Evolutionary conservation across 495 filamentous ascomycete species (phyloP).

Genomic region (Tuber calosporum): DNA sequence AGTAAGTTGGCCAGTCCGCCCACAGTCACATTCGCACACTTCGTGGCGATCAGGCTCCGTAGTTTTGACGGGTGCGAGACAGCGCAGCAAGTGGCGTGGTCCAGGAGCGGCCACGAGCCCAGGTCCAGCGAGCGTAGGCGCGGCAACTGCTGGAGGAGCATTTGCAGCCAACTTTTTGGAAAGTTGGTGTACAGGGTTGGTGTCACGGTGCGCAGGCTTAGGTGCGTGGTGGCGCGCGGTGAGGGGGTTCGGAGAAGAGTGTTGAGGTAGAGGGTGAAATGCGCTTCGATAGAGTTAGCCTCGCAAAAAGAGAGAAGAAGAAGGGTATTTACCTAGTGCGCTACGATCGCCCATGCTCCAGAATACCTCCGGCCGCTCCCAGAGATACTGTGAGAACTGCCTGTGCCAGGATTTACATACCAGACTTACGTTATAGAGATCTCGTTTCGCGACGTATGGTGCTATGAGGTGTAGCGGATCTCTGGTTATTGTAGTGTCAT

Average conservation of each 20-base stretch:
- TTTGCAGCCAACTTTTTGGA: slow-evolving; percentile 24
- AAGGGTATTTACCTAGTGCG: slow-evolving; percentile 16
- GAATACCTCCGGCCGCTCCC: slow-evolving; percentile 21
- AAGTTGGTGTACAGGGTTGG: slow-evolving; percentile 26
- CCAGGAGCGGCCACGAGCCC: slow-evolving; percentile 23
- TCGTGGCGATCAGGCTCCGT: not conserved
- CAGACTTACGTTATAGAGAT: slow-evolving; percentile 20
- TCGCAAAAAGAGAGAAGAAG: not conserved
- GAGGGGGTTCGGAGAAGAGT: slow-evolving; percentile 17
- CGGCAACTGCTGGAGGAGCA: slow-evolving; percentile 17
- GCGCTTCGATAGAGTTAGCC: slow-evolving; percentile 15
- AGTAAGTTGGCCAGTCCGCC: slow-evolving; percentile 16
- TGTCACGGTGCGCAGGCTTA: slow-evolving; percentile 8
- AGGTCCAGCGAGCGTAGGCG: slow-evolving; percentile 10
- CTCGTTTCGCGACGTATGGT: slow-evolving; percentile 15
- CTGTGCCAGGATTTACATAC: slow-evolving; percentile 23
- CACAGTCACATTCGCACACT: slow-evolving; percentile 19
- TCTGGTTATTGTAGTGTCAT: slow-evolving; percentile 21
- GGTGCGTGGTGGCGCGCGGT: not conserved
- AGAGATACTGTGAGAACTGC: slow-evolving; percentile 17
- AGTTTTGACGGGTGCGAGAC: slow-evolving; percentile 8
- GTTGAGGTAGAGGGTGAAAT: slow-evolving; percentile 32
- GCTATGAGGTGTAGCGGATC: slow-evolving; percentile 29
- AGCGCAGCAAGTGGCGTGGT: slow-evolving; percentile 12
- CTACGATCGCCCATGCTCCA: slow-evolving; percentile 31